Base-by-base conservation (phyloP, 2,329 filamentous ascomycete genomes). In the Diplodia corticola region DNA sequence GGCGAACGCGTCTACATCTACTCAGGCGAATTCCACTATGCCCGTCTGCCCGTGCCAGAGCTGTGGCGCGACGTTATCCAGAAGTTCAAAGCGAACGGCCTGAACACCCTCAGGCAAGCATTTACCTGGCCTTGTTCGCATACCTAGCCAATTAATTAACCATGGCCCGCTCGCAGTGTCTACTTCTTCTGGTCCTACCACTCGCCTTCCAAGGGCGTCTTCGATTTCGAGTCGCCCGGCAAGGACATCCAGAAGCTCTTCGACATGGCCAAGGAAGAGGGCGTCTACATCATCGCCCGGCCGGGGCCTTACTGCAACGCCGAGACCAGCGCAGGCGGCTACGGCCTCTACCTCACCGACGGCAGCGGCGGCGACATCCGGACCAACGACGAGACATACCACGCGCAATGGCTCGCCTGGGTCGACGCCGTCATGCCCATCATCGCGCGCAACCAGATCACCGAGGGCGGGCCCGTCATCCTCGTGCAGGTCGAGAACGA, bases 251-350 rank as follows among this genome's bases (percentile, higher is more conserved):
- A 80, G 4, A 75, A 77, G 9, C 79, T 87, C 48, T 81, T 85
- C 61, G 81, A 83, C 30, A 77, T 85, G 28, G 84, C 85, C 3
- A 81, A 85, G 68, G 79, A 84, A 46, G 75, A 85, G 26, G 85
- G 84, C 2, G 75, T 86, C 46, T 86, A 86, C 68, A 80, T 86
- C 46, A 82, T 87, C 30, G 80, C 83, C 1, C 79, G 86, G 0
- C 85, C 86, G 0, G 86, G 87, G 0, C 86, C 86, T 0, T 89
- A 89, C 66, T 82, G 87, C 66, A 89, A 89, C 68, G 87, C 86
- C 1, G 88, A 89, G 71, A 81, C 85, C 3, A 88, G 84, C 68
- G 86, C 83, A 0, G 87, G 88, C 35, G 87, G 87, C 0, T 86
- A 88, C 66, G 85, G 87, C 0, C 76, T 87, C 1, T 89, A 87